Conservation (phyloP, 192 early-diverging fungal species). For the Backusella mclennaniae region DNA sequence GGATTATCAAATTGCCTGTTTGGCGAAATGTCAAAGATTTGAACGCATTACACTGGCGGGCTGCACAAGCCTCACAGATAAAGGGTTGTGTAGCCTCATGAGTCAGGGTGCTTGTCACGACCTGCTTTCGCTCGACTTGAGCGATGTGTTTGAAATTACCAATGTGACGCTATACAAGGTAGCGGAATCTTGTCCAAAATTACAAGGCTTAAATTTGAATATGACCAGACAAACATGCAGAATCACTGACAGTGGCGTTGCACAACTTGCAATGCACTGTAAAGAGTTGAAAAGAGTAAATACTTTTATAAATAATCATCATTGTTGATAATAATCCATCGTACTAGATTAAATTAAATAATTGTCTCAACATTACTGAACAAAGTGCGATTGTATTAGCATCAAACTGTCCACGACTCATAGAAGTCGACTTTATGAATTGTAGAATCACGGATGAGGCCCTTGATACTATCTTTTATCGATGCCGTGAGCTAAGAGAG, state of each 20-base stretch:
- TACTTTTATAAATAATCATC: background rate
- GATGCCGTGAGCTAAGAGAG: constrained; percentile 49
- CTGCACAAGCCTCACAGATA: constrained; percentile 44
- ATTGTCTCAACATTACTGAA: constrained; percentile 49
- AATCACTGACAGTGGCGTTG: constrained; percentile 42
- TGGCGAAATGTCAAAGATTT: constrained; percentile 43
- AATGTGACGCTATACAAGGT: constrained; percentile 43
- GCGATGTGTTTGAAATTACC: constrained; percentile 44
- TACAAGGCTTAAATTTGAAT: constrained; percentile 56
- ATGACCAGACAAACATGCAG: constrained; percentile 33
- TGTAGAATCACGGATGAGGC: constrained; percentile 50
- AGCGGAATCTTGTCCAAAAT: constrained; percentile 42
- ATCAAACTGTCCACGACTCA: constrained; percentile 44
- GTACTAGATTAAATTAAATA: constrained; percentile 55
- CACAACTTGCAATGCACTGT: constrained; percentile 44
- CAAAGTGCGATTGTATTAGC: constrained; percentile 47
- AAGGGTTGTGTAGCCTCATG: constrained; percentile 43
- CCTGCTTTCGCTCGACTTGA: constrained; percentile 52
- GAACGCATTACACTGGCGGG: constrained; percentile 53
- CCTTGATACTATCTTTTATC: constrained; percentile 42
- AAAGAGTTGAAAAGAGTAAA: constrained; percentile 50
- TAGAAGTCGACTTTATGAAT: constrained; percentile 56
- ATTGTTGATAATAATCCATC: background rate
- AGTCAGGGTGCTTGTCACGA: constrained; percentile 23
- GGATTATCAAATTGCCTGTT: constrained; percentile 36